Percentiles rank a stretch among this genome's conserved stretches.
Conservation (phyloP, 2,329 filamentous ascomycete species). For the Xylariales sp. region DNA sequence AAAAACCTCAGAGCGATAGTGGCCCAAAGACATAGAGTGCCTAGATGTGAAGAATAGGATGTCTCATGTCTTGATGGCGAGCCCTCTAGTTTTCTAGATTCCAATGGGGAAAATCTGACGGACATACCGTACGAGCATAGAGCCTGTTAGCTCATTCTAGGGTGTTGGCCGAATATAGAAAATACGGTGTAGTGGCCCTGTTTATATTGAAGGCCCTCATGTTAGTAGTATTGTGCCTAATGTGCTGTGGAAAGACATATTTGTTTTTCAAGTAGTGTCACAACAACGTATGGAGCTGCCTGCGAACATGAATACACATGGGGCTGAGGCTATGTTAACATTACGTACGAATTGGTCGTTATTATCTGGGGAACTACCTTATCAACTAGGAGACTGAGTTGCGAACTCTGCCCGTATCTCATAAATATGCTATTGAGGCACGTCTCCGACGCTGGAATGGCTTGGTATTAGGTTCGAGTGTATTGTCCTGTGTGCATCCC, state of each 20-base stretch:
- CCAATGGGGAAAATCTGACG: no score
- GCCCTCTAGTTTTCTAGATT: no score
- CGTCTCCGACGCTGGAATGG: neutral
- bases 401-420: neutral
- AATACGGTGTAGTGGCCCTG: neutral
- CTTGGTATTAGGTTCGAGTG: neutral
- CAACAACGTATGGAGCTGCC: neutral
- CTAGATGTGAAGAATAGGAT: no score
- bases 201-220: neutral
- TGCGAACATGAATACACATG: slow-evolving; percentile 9
- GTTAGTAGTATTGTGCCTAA: no score
- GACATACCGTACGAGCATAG: no score
- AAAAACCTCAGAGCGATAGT: no score
- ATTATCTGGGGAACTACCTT: slow-evolving; percentile 37
- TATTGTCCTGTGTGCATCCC: neutral
- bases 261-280: slow-evolving; percentile 14
- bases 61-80: no score
- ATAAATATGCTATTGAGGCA: neutral
- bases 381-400: neutral
- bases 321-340: slow-evolving; percentile 29
- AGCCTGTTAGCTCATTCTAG: neutral
- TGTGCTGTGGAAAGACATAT: neutral
- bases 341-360: neutral
- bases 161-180: neutral
- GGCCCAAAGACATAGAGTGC: no score